Conservation (phyloP, 352 stramenopile species). For the Globisporangium emineosum region DNA sequence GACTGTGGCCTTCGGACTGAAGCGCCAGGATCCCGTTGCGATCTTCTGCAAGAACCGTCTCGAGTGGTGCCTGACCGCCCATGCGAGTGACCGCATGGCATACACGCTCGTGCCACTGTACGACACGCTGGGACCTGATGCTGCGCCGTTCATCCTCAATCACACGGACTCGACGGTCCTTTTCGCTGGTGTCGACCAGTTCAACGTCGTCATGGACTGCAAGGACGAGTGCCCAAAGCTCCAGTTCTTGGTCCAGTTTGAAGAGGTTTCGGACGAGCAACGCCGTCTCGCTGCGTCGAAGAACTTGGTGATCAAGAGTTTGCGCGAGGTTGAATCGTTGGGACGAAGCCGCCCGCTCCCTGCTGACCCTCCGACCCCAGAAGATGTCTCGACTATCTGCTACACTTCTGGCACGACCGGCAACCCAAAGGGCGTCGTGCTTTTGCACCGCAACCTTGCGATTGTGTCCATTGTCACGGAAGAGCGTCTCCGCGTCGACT, state of each 20-base stretch:
- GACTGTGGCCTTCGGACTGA: constrained; percentile 23
- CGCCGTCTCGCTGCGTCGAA: constrained; percentile 20
- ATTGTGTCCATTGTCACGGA: constrained; percentile 18
- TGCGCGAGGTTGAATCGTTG: constrained; percentile 37
- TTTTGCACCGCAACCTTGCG: constrained; percentile 87
- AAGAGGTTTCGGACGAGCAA: constrained; percentile 38
- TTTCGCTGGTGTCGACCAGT: constrained; percentile 54
- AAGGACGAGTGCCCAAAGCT: constrained; percentile 45
- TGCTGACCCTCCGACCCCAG: constrained; percentile 42
- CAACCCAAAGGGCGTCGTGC: constrained; percentile 94
- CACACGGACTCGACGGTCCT: constrained; percentile 63
- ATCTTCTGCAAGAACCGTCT: constrained; percentile 72
- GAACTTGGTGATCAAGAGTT: constrained; percentile 38
- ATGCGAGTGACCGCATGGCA: constrained; percentile 60
- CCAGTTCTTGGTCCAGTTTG: constrained; percentile 56
- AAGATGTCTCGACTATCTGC: constrained; percentile 92
- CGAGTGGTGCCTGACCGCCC: constrained; percentile 58
- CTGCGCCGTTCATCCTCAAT: constrained; percentile 69
- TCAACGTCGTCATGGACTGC: constrained; percentile 55
- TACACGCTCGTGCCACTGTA: constrained; percentile 76
- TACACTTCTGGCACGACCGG: constrained; percentile 96
- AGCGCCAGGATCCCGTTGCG: constrained; percentile 51
- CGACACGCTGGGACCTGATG: constrained; percentile 71
- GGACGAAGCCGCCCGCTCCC: constrained; percentile 36
- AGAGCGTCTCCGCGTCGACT: constrained; percentile 29